Percentiles rank a stretch among this genome's conserved stretches.
phyloP scores from a whole-genome alignment of 139 green algal genomes.

The Coelastrella sp. region DNA sequence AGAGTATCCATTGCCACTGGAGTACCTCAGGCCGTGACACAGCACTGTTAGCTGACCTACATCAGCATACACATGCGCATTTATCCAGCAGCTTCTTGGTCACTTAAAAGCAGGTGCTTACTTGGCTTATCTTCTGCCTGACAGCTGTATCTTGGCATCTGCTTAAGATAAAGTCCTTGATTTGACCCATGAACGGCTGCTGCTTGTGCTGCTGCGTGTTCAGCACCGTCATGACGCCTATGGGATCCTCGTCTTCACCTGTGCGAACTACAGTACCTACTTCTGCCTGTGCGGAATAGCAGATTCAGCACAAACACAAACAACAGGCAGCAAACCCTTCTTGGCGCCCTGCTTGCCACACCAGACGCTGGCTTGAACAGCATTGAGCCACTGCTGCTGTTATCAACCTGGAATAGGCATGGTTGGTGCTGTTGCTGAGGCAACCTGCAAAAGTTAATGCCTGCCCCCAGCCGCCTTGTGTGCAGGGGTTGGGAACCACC shows the following conservation, averaged over 20 bases:
- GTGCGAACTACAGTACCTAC: slow-evolving; percentile 92
- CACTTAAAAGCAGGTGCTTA: not conserved
- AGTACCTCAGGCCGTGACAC: no score
- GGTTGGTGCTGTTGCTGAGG: not conserved
- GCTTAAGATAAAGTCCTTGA: slow-evolving; percentile 68
- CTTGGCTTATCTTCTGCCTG: slow-evolving; percentile 50
- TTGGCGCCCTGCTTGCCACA: not conserved
- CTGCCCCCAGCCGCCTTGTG: not conserved
- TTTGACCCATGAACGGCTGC: slow-evolving; percentile 64
- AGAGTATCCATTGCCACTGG: no score
- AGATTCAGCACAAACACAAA: not conserved
- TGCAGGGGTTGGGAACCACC: no score
- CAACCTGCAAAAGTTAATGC: not conserved
- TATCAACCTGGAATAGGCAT: no score
- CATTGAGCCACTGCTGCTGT: slow-evolving; percentile 9
- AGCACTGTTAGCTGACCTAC: no score
- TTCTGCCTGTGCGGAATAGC: slow-evolving; percentile 53
- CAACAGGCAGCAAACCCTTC: not conserved
- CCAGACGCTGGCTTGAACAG: not conserved
- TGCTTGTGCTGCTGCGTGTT: slow-evolving; percentile 61
- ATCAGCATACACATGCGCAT: no score
- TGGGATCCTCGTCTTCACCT: slow-evolving; percentile 82
- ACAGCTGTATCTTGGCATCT: slow-evolving; percentile 47
- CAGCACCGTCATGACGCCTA: slow-evolving; percentile 83
- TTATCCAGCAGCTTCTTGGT: no score